phyloP scores from a whole-genome alignment of 305 asterid genomes.

The Fraxinus latifolia region DNA sequence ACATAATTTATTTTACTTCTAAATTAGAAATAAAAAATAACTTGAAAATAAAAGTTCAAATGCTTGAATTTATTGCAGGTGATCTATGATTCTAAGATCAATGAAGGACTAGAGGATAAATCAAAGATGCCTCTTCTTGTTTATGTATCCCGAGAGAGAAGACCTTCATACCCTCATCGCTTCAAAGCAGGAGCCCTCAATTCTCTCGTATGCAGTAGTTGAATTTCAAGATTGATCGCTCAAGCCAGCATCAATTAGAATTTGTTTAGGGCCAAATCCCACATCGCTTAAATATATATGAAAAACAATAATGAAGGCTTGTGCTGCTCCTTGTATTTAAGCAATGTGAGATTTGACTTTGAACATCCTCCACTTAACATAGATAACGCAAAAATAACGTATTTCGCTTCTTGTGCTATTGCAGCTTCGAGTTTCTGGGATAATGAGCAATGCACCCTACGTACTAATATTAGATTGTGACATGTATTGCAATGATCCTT shows the following conservation, averaged over 20 bases:
- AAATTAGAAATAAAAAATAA: background rate
- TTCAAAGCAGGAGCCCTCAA: constrained; percentile 74
- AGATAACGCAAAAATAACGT: background rate
- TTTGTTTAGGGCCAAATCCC: background rate
- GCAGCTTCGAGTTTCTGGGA: constrained; percentile 63
- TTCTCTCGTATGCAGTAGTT: constrained; percentile 32
- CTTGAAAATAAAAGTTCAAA: background rate
- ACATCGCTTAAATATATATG: background rate
- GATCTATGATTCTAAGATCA: constrained; percentile 44
- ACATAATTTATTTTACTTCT: background rate
- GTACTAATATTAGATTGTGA: constrained; percentile 57
- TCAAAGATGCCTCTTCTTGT: constrained; percentile 52
- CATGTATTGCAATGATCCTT: constrained; percentile 67
- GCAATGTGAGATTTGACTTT: background rate
- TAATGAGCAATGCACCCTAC: constrained; percentile 64
- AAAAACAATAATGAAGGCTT: background rate
- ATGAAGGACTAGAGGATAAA: constrained; percentile 23
- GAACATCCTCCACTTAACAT: background rate
- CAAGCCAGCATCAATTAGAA: background rate
- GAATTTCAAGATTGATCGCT: background rate
- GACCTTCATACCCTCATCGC: constrained; percentile 61
- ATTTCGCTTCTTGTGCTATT: background rate
- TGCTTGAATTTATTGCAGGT: constrained; percentile 36
- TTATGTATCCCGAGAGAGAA: constrained; percentile 56
- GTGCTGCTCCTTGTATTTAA: background rate